Base-by-base conservation (phyloP, 1,284 basidiomycete species). In the Exsudoporus floridanus region DNA sequence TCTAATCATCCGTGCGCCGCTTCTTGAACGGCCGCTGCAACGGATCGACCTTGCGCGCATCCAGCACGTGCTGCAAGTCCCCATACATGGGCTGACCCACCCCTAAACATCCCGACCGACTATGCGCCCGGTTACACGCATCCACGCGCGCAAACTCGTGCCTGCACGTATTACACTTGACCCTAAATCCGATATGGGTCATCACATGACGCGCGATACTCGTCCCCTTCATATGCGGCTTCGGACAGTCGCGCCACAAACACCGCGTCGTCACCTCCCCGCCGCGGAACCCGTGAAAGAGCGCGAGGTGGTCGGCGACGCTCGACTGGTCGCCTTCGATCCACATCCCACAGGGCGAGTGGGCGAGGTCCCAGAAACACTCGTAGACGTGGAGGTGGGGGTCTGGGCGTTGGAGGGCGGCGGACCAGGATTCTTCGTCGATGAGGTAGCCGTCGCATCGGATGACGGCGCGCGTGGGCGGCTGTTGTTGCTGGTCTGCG, bases 91-190 rank as follows among this genome's bases (percentile, higher is more conserved):
- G 67, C 23, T 69, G 62, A 21, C 66, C 66, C 27, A 70, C 60
- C 14, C 65, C 67, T 35, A 46, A 41, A 53, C 66, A 67, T 30
- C 67, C 63, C 38, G 68, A 68, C 37, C 68, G 65, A 47, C 59
- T 67, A 19, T 68, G 66, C 14, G 68, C 70, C 51, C 66, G 69
- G 53, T 71, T 68, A 27, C 69, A 71, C n/a, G 66, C 66, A 44
- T 68, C 66, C 57, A 63, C 68, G 33, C 66, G 59, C 34, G 68
- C 66, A 54, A 70, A 68, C 52, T 69, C 66, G 49, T 58, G 66
- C 54, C 57, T 66, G 56, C 68, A 68, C 19, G 65, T 58, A 41
- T 57, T 51, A 21, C 70, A 68, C 43, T 68, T 67, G 30, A 71
- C 61, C 28, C 70, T 46, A 18, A 62, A 71, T 1, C 69, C 64